A percentile compares a stretch with the other conserved stretches of the same genome.
These are phyloP conservation scores for Gentiana macrophylla DNA, from an alignment of 257 asterid genomes.

Conservation along the genomic window DNA sequence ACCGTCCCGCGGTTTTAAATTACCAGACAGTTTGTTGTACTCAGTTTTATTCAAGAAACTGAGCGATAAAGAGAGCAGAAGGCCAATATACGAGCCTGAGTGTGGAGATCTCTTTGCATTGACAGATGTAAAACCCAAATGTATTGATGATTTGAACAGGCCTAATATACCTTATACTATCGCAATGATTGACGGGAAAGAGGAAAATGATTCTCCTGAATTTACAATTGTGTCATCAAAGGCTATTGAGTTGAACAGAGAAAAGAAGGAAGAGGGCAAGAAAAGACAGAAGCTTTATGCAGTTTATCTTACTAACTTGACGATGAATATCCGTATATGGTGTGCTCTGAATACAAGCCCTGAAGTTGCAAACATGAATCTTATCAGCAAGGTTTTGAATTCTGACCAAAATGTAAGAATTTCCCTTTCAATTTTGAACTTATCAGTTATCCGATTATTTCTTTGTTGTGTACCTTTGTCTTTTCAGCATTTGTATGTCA, in stretches of 20 bases:
- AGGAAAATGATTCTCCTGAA: background rate
- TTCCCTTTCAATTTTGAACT: no score
- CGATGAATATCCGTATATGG: background rate
- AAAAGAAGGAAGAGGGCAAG: no score
- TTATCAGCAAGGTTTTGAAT: background rate
- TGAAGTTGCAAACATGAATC: background rate
- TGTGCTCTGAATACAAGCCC: background rate
- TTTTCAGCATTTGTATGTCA: no score
- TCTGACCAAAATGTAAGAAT: background rate
- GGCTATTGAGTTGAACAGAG: conserved; percentile 1
- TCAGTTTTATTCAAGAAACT: conserved; percentile 13
- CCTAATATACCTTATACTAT: conserved; percentile 15
- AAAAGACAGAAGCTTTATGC: background rate
- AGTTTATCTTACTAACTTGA: background rate
- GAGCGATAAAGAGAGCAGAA: conserved; percentile 1
- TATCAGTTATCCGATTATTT: no score
- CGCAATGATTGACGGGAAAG: conserved; percentile 22
- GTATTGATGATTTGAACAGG: conserved; percentile 24
- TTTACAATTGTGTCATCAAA: conserved; percentile 23
- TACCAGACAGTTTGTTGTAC: conserved; percentile 14
- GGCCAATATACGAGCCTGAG: background rate
- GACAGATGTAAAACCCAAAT: background rate
- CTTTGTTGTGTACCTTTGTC: no score
- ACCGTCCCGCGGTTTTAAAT: background rate
- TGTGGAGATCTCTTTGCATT: no score